Conservation (phyloP, 106 monocot species). For the Phalaenopsis aphrodite region DNA sequence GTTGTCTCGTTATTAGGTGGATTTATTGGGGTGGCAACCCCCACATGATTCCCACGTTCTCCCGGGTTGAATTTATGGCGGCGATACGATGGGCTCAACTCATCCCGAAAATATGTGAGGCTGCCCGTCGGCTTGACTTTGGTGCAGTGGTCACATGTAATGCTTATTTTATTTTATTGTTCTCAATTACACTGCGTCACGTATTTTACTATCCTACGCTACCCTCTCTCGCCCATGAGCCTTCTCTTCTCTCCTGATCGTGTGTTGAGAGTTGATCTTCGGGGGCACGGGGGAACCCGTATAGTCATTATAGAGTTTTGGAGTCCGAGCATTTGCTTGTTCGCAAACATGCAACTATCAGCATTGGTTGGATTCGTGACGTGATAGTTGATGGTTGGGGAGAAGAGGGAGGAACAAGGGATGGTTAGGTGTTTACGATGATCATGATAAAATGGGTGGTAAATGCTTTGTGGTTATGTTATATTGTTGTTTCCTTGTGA, state of each 20-base stretch:
- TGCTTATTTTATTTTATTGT: no score
- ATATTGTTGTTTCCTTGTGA: not conserved
- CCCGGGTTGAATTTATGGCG: no score
- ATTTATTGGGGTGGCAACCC: no score
- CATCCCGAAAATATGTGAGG: no score
- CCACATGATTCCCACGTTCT: no score
- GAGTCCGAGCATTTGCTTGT: not conserved
- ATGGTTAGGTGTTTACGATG: not conserved
- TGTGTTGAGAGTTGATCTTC: not conserved
- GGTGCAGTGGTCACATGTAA: no score
- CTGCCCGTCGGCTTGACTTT: no score
- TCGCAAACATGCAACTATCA: not conserved
- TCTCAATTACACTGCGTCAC: no score
- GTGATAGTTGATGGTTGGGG: not conserved
- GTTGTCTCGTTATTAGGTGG: not conserved
- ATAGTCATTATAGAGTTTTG: not conserved
- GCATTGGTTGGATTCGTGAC: conserved; percentile 3
- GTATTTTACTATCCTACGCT: no score
- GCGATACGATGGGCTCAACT: no score
- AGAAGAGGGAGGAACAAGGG: not conserved
- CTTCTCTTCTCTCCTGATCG: no score
- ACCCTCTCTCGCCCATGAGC: no score
- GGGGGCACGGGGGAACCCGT: not conserved
- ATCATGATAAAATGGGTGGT: not conserved
- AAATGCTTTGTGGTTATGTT: not conserved